These are phyloP conservation scores for Francoa sonchifolia DNA, from an alignment of 441 rosid species.

Conservation along the genomic window DNA sequence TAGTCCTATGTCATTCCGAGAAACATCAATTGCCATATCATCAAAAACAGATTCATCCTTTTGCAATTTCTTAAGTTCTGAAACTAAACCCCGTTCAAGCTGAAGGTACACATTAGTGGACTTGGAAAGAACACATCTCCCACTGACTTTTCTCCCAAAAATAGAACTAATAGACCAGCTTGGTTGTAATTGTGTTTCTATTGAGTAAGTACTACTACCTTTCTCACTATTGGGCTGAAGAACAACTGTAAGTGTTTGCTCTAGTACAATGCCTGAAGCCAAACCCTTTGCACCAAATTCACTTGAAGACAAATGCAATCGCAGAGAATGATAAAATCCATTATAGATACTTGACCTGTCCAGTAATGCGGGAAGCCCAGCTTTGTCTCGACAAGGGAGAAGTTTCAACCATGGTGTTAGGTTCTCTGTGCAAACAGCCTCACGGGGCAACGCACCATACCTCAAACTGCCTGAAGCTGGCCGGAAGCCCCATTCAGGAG, in stretches of 20 bases:
- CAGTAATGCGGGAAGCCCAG: slow-evolving; percentile 65
- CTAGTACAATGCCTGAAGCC: slow-evolving; percentile 45
- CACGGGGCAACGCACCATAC: slow-evolving; percentile 88
- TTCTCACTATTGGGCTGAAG: slow-evolving; percentile 45
- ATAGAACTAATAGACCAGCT: slow-evolving; percentile 78
- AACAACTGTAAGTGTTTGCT: slow-evolving; percentile 77
- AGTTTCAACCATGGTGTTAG: slow-evolving; percentile 96
- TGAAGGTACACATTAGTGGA: slow-evolving; percentile 66
- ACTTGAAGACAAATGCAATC: slow-evolving; percentile 40
- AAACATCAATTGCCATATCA: slow-evolving; percentile 15
- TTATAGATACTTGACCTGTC: slow-evolving; percentile 81
- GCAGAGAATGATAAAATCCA: slow-evolving; percentile 88
- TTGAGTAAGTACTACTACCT: slow-evolving; percentile 11
- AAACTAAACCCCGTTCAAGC: slow-evolving; percentile 39
- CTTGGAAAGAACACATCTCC: slow-evolving; percentile 63
- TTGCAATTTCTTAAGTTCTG: slow-evolving; percentile 22
- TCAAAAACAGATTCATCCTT: slow-evolving; percentile 15
- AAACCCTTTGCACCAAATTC: slow-evolving; percentile 22
- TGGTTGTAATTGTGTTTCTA: slow-evolving; percentile 37
- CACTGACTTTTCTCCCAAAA: slow-evolving; percentile 59
- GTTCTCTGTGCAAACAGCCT: slow-evolving; percentile 97
- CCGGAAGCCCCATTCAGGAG: slow-evolving; percentile 73
- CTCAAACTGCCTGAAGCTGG: slow-evolving; percentile 49
- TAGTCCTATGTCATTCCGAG: slow-evolving; percentile 26
- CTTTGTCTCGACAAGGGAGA: slow-evolving; percentile 93